Percentiles rank a stretch among this genome's conserved stretches.
Evolutionary conservation across 345 rosid genomes (phyloP).

Genomic region (Salix arbutifolia): DNA sequence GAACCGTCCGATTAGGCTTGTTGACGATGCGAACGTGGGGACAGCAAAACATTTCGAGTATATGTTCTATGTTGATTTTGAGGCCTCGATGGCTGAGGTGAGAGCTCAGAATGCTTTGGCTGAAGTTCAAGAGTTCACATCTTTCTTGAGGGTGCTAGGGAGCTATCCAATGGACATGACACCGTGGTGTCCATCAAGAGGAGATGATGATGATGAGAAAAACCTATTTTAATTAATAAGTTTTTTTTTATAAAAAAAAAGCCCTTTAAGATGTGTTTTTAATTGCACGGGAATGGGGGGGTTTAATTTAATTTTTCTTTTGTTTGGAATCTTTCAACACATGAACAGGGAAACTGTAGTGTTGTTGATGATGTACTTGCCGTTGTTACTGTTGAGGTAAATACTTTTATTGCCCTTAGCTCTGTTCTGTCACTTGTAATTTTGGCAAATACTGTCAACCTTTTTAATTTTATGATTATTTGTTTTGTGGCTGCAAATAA

Average conservation of each 20-base stretch:
- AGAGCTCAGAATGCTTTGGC: constrained; percentile 95
- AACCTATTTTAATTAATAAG: background rate
- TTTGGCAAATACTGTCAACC: too few species aligned
- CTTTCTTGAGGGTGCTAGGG: constrained; percentile 90
- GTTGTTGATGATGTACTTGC: background rate
- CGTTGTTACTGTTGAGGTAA: constrained; percentile 1
- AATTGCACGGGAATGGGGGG: constrained; percentile 21
- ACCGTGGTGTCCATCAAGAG: constrained; percentile 73
- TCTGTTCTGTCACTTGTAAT: constrained; percentile 3
- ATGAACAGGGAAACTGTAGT: background rate
- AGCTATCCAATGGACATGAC: constrained; percentile 99
- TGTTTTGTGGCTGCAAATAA: too few species aligned
- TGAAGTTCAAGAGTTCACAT: constrained; percentile 98
- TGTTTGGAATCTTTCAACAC: constrained; percentile 8
- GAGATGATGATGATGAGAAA: background rate
- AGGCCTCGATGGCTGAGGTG: constrained; percentile 91
- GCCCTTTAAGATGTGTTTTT: background rate
- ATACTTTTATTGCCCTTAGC: background rate
- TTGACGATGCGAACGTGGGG: constrained; percentile 70
- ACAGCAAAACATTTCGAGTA: constrained; percentile 92
- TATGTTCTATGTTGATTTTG: constrained; percentile 83
- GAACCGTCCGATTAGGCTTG: constrained; percentile 66
- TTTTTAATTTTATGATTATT: too few species aligned
- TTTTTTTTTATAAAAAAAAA: too few species aligned
- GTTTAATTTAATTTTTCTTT: constrained; percentile 12